Evolutionary conservation across 495 filamentous ascomycete genomes (phyloP), one percentile per base, ranked within the genome.

Genomic region (Oleoguttula mirabilis): DNA sequence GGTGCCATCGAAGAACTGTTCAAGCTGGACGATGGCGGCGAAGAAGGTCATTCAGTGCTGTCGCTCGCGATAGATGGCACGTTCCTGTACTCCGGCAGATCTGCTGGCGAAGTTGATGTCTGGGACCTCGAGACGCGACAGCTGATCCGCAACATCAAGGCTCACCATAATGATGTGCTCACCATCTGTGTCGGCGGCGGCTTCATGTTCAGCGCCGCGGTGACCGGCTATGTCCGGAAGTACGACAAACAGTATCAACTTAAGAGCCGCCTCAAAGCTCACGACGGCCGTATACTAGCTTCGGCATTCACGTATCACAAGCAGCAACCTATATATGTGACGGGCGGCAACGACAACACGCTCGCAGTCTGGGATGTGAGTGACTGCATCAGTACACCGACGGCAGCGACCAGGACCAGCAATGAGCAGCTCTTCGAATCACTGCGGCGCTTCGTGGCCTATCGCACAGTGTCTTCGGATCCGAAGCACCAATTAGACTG

Each of bases 61-160:
- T 84, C 83, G 2, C 69, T 98, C 36, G 79, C 82, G 2, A 66
- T 87, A 0, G 87, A 94, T 47, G 86, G 84, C 0, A 82, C 84
- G 0, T 80, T 98, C 46, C 71, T 98, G 10, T 96, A 95, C 56
- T 83, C 80, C 49, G 90, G 90, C 43, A 75, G 87, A 39, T 71
- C 84, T 0, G 75, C 79, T n/a, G 90, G 90, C n/a, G 77, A 92
- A 31, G 71, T 98, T 39, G 88, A 94, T 56, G 77, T 96, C 12
- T 98, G 90, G 90, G 93, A 98, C 54, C 67, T 96, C 11, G 90
- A 98, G 57, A 95, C 90, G 1, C 76, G 79, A 47, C 90, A 98
- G 65, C 79, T 90, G 36, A 68, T 98, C 15, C 72, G 88, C 41
- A 83, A 77, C 7, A 77, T 95, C 50, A 83, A 80, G 51, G 71